These are phyloP conservation scores for Aspergillus ochraceoroseus DNA, from an alignment of 2,329 filamentous ascomycete species.

Conservation along the genomic window DNA sequence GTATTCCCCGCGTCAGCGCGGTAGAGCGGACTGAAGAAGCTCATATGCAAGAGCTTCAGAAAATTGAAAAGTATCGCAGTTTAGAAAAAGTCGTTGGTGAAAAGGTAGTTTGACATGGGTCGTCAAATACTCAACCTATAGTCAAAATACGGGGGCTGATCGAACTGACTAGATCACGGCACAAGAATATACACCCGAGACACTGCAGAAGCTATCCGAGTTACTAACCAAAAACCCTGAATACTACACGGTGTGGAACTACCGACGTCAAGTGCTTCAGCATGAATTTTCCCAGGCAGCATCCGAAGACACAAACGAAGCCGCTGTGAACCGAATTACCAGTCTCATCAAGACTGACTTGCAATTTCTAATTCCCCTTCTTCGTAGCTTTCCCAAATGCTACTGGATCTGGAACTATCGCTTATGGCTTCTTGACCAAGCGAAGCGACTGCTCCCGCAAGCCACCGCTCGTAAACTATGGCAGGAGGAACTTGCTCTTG, in stretches of 20 bases:
- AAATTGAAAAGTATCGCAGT: conserved; percentile 69
- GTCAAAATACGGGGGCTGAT: conserved; percentile 4
- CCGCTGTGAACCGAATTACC: conserved; percentile 45
- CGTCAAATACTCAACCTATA: not conserved
- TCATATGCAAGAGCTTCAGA: conserved; percentile 64
- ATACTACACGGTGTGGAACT: conserved; percentile 49
- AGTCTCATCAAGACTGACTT: conserved; percentile 66
- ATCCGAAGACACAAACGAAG: conserved; percentile 26
- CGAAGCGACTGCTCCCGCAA: conserved; percentile 58
- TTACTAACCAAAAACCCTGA: conserved; percentile 45
- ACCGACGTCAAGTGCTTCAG: conserved; percentile 63
- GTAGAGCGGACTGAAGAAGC: conserved; percentile 63
- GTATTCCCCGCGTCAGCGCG: conserved; percentile 65
- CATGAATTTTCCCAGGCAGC: conserved; percentile 49
- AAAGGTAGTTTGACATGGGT: conserved; percentile 57
- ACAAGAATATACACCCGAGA: conserved; percentile 41
- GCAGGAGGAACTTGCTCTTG: conserved; percentile 76
- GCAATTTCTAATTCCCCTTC: conserved; percentile 73
- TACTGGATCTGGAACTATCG: conserved; percentile 99
- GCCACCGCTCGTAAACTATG: conserved; percentile 62
- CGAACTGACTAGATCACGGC: conserved; percentile 33
- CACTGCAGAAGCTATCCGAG: conserved; percentile 43
- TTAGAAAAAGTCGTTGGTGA: conserved; percentile 63
- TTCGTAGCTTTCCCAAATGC: conserved; percentile 87
- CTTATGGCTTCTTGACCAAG: conserved; percentile 72